Evolutionary conservation across 805 yeast species (phyloP).

Genomic region (Maudiozyma bulderi): DNA sequence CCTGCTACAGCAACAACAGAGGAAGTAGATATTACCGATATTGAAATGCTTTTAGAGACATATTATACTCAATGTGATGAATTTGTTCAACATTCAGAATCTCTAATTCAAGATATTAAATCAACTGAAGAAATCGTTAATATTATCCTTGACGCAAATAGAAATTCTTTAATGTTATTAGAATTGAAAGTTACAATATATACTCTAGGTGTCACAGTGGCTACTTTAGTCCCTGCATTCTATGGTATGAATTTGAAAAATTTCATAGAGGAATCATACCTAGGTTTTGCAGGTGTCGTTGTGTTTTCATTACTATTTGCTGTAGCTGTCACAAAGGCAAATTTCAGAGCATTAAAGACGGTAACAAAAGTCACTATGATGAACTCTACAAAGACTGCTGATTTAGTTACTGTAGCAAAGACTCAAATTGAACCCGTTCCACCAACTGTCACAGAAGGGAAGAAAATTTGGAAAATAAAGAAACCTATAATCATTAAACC

Average conservation of each 20-base stretch:
- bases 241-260: conserved; percentile 83
- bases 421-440: neutral
- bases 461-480: neutral
- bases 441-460: neutral
- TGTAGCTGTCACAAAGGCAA: conserved; percentile 41
- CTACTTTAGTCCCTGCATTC: conserved; percentile 76
- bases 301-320: conserved; percentile 46
- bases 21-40: conserved; percentile 48
- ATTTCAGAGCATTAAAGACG: conserved; percentile 45
- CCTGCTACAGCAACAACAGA: neutral
- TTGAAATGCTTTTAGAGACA: conserved; percentile 80
- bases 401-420: neutral
- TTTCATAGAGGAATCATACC: conserved; percentile 57
- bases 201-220: conserved; percentile 77
- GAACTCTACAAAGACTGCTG: conserved; percentile 5
- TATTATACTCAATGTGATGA: conserved; percentile 90
- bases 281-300: conserved; percentile 55
- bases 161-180: conserved; percentile 81
- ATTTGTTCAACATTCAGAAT: conserved; percentile 82
- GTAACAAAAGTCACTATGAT: conserved; percentile 62
- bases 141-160: conserved; percentile 81
- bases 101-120: conserved; percentile 70
- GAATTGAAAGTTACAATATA: conserved; percentile 77
- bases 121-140: conserved; percentile 91
- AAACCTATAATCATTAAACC: conserved; percentile 1